Conservation (phyloP, 345 rosid species). For the Citrus maxima region DNA sequence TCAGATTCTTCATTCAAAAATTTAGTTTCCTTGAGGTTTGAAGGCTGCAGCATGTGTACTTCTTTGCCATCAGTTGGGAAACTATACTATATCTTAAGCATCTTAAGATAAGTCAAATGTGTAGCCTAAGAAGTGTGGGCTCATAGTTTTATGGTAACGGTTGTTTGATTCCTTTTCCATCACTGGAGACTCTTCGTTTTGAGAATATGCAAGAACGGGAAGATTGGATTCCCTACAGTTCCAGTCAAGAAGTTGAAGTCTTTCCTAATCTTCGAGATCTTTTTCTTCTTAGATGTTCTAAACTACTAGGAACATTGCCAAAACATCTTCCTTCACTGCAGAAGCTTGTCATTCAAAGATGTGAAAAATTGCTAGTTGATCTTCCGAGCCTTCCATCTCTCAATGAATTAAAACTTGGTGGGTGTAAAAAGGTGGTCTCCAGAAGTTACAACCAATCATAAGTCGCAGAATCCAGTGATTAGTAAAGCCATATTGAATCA, state of each 20-base stretch:
- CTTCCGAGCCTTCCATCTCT: constrained; percentile 4
- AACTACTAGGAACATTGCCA: constrained; percentile 20
- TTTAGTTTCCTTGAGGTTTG: constrained; percentile 3
- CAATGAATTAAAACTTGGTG: not conserved
- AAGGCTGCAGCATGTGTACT: constrained; percentile 1
- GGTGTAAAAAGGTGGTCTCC: not conserved
- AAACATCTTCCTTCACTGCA: constrained; percentile 15
- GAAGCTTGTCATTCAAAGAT: not conserved
- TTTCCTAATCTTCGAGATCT: constrained; percentile 32
- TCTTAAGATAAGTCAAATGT: not conserved
- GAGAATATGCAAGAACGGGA: constrained; percentile 27
- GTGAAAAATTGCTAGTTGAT: not conserved
- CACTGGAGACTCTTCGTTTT: constrained; percentile 14
- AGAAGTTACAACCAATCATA: not conserved
- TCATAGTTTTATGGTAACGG: constrained; percentile 10
- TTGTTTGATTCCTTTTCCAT: constrained; percentile 9
- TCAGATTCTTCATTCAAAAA: constrained; percentile 13
- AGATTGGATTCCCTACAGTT: constrained; percentile 23
- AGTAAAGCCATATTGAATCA: no score
- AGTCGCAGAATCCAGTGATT: not conserved
- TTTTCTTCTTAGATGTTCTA: constrained; percentile 24
- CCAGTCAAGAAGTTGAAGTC: not conserved
- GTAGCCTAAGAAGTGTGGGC: not conserved
- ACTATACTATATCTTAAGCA: not conserved
- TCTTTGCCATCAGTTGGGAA: constrained; percentile 10